Evolutionary conservation across 2,329 filamentous ascomycete genomes (phyloP).

Genomic region (Hymenoscyphus salicellus): DNA sequence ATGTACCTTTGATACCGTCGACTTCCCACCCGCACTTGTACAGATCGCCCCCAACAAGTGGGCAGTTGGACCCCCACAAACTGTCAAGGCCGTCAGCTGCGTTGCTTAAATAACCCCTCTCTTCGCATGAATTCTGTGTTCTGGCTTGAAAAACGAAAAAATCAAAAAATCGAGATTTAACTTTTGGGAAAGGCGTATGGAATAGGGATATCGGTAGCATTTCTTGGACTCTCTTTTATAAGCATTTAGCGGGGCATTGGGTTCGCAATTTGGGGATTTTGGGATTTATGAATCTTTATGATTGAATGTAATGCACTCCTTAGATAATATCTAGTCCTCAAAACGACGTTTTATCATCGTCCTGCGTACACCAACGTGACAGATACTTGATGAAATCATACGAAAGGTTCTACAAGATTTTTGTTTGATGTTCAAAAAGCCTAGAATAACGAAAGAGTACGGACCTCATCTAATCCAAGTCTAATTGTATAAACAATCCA

Average conservation of each 20-base stretch:
- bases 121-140: background rate
- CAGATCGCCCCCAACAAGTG: slow-evolving; percentile 18
- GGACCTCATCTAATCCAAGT: too few species aligned
- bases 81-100: slow-evolving; percentile 24
- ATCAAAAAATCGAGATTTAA: background rate
- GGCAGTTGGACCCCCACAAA: slow-evolving; percentile 31
- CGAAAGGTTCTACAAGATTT: too few species aligned
- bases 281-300: background rate
- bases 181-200: too few species aligned
- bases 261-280: background rate
- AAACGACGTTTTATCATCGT: too few species aligned
- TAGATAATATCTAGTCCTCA: background rate
- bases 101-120: slow-evolving; percentile 39
- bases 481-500: too few species aligned
- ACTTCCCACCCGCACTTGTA: slow-evolving; percentile 20
- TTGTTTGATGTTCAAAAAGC: too few species aligned
- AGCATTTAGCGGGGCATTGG: background rate
- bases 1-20: slow-evolving; percentile 25
- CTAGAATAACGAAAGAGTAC: too few species aligned
- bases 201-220: background rate
- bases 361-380: too few species aligned
- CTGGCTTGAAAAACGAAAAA: background rate
- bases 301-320: background rate
- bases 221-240: background rate
- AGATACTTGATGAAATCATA: too few species aligned